Percentiles rank a stretch among this genome's conserved stretches.
phyloP scores from a whole-genome alignment of 495 filamentous ascomycete genomes.

The Podospora fimiseda region DNA sequence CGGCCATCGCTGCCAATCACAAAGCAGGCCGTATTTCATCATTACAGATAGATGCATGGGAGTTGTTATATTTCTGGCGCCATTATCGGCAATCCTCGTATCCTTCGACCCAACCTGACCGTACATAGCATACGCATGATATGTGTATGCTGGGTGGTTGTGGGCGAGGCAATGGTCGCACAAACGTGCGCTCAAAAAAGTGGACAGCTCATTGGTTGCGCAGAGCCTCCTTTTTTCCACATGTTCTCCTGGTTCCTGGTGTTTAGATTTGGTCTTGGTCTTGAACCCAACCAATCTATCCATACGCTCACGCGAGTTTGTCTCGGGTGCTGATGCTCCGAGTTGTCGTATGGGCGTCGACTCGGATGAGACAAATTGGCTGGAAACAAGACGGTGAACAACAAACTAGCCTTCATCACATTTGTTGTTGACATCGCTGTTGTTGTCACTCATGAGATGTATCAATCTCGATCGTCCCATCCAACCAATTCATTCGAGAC shows the following conservation, averaged over 20 bases:
- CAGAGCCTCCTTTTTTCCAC: constrained; percentile 4
- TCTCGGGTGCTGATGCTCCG: not conserved
- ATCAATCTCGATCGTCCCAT: not conserved
- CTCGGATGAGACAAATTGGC: no score
- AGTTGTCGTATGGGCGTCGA: not conserved
- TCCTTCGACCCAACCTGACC: not conserved
- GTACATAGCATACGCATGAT: not conserved
- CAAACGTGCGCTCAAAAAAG: not conserved
- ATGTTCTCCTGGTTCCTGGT: no score
- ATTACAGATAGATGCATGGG: not conserved
- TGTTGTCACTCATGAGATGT: not conserved
- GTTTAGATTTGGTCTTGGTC: not conserved
- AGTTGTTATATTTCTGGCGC: not conserved
- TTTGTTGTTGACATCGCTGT: no score
- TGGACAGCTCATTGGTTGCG: not conserved
- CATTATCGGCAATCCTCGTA: not conserved
- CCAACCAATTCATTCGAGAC: not conserved
- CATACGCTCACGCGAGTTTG: no score
- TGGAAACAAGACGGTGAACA: no score
- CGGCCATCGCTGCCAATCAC: not conserved
- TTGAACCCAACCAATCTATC: no score
- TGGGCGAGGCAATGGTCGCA: not conserved
- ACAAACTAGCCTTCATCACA: no score
- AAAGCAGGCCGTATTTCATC: not conserved
- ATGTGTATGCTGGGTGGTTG: not conserved